Conservation (phyloP, 768 basidiomycete genomes). For the Ephemerocybe angulata region DNA sequence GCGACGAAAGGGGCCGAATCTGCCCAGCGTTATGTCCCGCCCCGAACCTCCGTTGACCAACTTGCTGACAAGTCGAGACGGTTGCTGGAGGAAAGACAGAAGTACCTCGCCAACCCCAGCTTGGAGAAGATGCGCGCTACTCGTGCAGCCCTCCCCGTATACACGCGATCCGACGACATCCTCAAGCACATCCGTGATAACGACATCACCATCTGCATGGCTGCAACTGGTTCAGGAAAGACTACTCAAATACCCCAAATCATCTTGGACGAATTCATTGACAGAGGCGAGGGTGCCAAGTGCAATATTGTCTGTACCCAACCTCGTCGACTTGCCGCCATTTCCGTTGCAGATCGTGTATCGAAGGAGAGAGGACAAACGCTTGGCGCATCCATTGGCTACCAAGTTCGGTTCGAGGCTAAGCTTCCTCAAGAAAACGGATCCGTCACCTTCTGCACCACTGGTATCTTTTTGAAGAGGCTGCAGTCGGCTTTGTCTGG, state of each 20-base stretch:
- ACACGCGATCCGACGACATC: conserved; percentile 61
- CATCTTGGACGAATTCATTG: conserved; percentile 80
- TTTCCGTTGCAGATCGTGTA: conserved; percentile 88
- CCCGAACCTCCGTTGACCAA: background rate
- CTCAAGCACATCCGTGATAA: conserved; percentile 66
- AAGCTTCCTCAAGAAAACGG: conserved; percentile 78
- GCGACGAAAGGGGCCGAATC: conserved; percentile 11
- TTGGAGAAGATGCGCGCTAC: conserved; percentile 64
- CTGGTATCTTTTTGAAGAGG: conserved; percentile 83
- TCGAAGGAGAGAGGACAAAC: conserved; percentile 81
- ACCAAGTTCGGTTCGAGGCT: conserved; percentile 88
- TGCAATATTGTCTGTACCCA: conserved; percentile 95
- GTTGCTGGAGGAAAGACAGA: conserved; percentile 49
- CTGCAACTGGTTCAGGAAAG: conserved; percentile 89
- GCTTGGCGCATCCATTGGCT: conserved; percentile 74
- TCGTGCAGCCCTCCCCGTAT: conserved; percentile 72
- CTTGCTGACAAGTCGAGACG: conserved; percentile 52
- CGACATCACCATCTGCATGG: conserved; percentile 87
- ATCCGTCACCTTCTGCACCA: conserved; percentile 89
- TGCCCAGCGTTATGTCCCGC: conserved; percentile 4
- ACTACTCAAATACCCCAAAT: conserved; percentile 94
- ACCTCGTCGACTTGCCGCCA: conserved; percentile 86
- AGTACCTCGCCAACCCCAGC: conserved; percentile 57
- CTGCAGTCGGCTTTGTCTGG: conserved; percentile 71
- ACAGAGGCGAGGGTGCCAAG: conserved; percentile 69